These are phyloP conservation scores for Debaryomyces prosopidis DNA, from an alignment of 805 yeast species.

Conservation along the genomic window DNA sequence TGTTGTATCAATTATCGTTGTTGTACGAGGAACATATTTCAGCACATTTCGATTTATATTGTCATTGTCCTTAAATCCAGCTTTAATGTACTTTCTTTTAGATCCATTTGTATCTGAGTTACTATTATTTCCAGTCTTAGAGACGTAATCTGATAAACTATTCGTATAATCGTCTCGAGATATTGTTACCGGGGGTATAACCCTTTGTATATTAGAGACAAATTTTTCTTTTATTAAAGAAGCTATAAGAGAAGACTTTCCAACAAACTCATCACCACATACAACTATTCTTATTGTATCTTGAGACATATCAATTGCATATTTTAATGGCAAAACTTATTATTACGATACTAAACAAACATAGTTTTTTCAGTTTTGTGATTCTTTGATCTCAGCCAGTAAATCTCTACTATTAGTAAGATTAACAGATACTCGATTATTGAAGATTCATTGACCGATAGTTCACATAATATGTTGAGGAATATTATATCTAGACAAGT, in stretches of 20 bases:
- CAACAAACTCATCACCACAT: slow-evolving; percentile 94
- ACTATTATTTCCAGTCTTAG: not conserved
- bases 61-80: slow-evolving; percentile 3
- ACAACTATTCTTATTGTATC: slow-evolving; percentile 77
- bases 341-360: not conserved
- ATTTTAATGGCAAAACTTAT: not conserved
- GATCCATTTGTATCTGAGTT: not conserved
- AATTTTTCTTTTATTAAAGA: slow-evolving; percentile 80
- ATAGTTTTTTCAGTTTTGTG: not conserved
- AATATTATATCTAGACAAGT: not conserved
- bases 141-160: slow-evolving; percentile 13
- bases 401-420: not conserved
- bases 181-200: slow-evolving; percentile 80
- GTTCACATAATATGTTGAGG: not conserved
- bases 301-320: slow-evolving; percentile 15
- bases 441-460: not conserved
- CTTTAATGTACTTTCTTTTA: not conserved
- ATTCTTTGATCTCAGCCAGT: not conserved
- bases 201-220: slow-evolving; percentile 73
- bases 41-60: slow-evolving; percentile 16
- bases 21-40: slow-evolving; percentile 44
- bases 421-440: not conserved
- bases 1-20: slow-evolving; percentile 79
- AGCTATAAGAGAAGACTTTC: slow-evolving; percentile 77
- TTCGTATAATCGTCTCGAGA: slow-evolving; percentile 65